Evolutionary conservation across 345 rosid genomes (phyloP).

Genomic region (Populus ilicifolia): DNA sequence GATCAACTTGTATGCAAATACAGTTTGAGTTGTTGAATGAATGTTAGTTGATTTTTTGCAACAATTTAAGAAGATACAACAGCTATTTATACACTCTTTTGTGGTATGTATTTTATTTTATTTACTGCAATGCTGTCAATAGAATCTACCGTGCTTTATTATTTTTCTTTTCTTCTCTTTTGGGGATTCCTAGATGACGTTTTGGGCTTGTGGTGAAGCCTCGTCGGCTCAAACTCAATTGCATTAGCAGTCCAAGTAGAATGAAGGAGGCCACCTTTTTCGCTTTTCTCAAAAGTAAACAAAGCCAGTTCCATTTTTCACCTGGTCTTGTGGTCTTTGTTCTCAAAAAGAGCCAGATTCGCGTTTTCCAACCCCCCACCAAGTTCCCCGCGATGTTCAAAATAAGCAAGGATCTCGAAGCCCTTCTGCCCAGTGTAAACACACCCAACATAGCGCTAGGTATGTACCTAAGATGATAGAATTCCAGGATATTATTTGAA

Average conservation of each 20-base stretch:
- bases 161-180: not conserved
- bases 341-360: no score
- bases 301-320: not conserved
- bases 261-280: not conserved
- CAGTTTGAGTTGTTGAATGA: not conserved
- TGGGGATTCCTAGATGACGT: not conserved
- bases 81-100: not conserved
- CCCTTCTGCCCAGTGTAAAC: no score
- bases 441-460: no score
- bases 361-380: no score
- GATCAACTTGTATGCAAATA: not conserved
- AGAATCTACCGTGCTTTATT: not conserved
- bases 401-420: no score
- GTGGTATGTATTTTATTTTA: not conserved
- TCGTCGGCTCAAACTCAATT: not conserved
- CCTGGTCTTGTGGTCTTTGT: no score
- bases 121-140: not conserved
- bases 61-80: not conserved
- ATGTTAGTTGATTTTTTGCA: not conserved
- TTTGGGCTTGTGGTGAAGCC: not conserved
- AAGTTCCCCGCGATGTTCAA: no score
- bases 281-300: no score
- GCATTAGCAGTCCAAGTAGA: not conserved
- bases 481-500: no score
- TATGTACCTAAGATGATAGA: no score